These are phyloP conservation scores for Candida germanica DNA, from an alignment of 805 yeast species.

Conservation along the genomic window DNA sequence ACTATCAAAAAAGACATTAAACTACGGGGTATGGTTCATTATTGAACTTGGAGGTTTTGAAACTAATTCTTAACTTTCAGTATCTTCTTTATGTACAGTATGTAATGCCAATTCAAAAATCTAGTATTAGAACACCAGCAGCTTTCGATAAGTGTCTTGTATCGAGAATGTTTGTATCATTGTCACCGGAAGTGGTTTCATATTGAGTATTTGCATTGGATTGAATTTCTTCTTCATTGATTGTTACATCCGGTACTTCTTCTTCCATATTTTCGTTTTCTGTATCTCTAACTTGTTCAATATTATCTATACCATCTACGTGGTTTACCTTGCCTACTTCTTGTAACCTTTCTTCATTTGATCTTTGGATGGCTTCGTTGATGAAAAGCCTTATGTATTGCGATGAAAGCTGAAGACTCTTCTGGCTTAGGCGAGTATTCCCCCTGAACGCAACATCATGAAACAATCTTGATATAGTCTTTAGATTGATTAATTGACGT, in stretches of 20 bases:
- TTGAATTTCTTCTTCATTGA: conserved; percentile 15
- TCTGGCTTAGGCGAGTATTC: conserved; percentile 46
- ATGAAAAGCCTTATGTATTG: conserved; percentile 57
- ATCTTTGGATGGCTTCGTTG: conserved; percentile 55
- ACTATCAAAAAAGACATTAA: conserved; percentile 15
- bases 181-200: background rate
- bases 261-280: conserved; percentile 16
- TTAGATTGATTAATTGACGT: conserved; percentile 6
- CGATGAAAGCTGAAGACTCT: conserved; percentile 47
- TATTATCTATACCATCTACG: conserved; percentile 35
- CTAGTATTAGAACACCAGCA: conserved; percentile 56
- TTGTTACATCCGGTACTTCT: conserved; percentile 15
- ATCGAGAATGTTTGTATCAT: conserved; percentile 37
- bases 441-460: conserved; percentile 48
- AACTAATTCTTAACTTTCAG: background rate
- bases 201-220: conserved; percentile 10
- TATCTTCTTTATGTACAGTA: background rate
- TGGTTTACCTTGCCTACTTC: conserved; percentile 20
- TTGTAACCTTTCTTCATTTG: conserved; percentile 48
- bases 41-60: conserved; percentile 8
- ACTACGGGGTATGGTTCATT: conserved; percentile 27
- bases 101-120: conserved; percentile 39
- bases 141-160: conserved; percentile 52
- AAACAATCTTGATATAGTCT: conserved; percentile 49
- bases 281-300: conserved; percentile 13